These are phyloP conservation scores for Leptomonas seymouri DNA, from an alignment of 208 protist species.

Conservation along the genomic window DNA sequence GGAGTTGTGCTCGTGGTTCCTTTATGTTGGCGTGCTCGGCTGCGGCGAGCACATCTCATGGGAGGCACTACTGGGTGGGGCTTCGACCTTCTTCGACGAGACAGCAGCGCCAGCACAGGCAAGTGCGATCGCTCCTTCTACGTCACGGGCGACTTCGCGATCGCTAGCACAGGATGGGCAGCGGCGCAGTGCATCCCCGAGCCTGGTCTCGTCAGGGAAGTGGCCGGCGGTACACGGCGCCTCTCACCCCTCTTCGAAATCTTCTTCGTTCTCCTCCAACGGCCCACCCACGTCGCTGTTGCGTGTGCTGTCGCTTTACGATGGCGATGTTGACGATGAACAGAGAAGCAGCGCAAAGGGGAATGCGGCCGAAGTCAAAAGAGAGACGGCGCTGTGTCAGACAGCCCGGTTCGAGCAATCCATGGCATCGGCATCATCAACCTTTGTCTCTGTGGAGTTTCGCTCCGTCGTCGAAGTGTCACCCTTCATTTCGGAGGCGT, in stretches of 20 bases:
- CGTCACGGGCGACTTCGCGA: too few species aligned
- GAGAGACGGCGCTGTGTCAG: conserved; percentile 10
- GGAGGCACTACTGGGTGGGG: background rate
- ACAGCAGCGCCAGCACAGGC: background rate
- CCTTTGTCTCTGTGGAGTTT: conserved; percentile 16
- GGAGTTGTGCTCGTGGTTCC: conserved; percentile 20
- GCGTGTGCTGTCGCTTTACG: background rate
- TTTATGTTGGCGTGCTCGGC: conserved; percentile 14
- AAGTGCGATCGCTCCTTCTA: background rate
- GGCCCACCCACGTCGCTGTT: background rate
- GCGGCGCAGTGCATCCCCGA: background rate
- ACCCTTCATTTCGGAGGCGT: conserved; percentile 6
- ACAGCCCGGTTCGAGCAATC: conserved; percentile 7
- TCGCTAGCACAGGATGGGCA: background rate
- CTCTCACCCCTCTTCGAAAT: too few species aligned
- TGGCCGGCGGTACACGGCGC: too few species aligned
- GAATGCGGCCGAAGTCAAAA: background rate
- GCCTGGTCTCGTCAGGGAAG: too few species aligned
- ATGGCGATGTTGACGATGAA: too few species aligned
- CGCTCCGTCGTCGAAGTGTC: conserved; percentile 18
- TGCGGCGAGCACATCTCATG: conserved; percentile 4
- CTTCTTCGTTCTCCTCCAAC: background rate
- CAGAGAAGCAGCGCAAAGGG: background rate
- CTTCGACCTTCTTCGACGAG: background rate
- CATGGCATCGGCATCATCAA: background rate